A percentile compares a stretch with the other conserved stretches of the same genome.
These are phyloP conservation scores for Fusarium keratoplasticum DNA, from an alignment of 2,329 filamentous ascomycete genomes.

Conservation along the genomic window DNA sequence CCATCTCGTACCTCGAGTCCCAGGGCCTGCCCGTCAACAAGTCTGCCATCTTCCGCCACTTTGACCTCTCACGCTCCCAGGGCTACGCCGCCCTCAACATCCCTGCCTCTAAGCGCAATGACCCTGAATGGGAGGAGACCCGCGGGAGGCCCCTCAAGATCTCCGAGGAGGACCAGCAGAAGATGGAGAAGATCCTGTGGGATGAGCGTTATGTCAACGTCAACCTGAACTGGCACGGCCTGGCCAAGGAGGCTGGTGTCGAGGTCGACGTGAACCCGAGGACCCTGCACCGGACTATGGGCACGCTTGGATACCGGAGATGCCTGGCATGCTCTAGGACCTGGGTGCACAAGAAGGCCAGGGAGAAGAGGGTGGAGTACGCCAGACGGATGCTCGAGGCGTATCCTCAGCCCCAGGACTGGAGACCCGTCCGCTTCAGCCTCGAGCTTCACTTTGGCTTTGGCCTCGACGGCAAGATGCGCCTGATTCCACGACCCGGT, in stretches of 20 bases:
- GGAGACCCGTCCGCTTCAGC: slow-evolving; percentile 51
- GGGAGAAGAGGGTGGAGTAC: slow-evolving; percentile 51
- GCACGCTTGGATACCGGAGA: slow-evolving; percentile 51
- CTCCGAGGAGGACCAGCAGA: slow-evolving; percentile 49
- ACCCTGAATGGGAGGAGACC: slow-evolving; percentile 54
- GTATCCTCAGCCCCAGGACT: slow-evolving; percentile 47
- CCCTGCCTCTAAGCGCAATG: slow-evolving; percentile 49
- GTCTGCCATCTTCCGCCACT: slow-evolving; percentile 54
- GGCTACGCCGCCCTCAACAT: slow-evolving; percentile 52
- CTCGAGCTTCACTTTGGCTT: slow-evolving; percentile 54
- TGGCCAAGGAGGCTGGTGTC: slow-evolving; percentile 50
- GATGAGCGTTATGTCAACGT: slow-evolving; percentile 48
- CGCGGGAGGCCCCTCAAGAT: slow-evolving; percentile 52
- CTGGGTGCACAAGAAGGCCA: slow-evolving; percentile 46
- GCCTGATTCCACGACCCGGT: slow-evolving; percentile 50
- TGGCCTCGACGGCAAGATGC: slow-evolving; percentile 52
- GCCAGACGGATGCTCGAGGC: slow-evolving; percentile 49
- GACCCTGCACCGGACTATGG: slow-evolving; percentile 53
- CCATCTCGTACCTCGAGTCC: slow-evolving; percentile 54
- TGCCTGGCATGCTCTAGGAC: slow-evolving; percentile 48
- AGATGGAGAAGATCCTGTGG: slow-evolving; percentile 54
- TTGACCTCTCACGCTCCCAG: slow-evolving; percentile 53
- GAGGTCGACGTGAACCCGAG: slow-evolving; percentile 49
- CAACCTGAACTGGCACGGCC: slow-evolving; percentile 49
- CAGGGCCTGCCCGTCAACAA: slow-evolving; percentile 54